Conservation (phyloP, 2,329 filamentous ascomycete species). For the Pyrenophora tritici-repentis region DNA sequence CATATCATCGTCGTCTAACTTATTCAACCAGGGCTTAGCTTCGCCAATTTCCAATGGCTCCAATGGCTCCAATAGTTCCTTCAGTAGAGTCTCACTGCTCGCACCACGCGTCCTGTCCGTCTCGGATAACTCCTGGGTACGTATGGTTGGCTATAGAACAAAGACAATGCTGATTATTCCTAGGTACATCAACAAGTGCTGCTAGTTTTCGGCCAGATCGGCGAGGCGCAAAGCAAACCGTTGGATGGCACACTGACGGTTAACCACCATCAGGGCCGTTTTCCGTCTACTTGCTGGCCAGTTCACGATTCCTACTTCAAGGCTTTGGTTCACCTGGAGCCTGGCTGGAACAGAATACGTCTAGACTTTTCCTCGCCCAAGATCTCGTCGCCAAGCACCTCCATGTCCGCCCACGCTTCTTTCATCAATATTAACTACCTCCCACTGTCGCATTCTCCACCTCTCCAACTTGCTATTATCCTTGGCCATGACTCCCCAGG, state of each 20-base stretch:
- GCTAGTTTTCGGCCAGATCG: conserved; percentile 79
- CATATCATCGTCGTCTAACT: conserved; percentile 4
- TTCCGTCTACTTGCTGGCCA: conserved; percentile 83
- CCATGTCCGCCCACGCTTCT: conserved; percentile 74
- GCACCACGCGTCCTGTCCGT: conserved; percentile 81
- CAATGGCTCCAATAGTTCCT: conserved; percentile 55
- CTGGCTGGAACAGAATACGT: conserved; percentile 84
- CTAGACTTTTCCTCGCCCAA: conserved; percentile 89
- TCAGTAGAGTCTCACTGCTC: conserved; percentile 72
- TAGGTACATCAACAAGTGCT: conserved; percentile 92
- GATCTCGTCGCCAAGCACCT: conserved; percentile 69
- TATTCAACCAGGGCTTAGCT: conserved; percentile 54
- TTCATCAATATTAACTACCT: conserved; percentile 86
- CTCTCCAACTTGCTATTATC: conserved; percentile 86
- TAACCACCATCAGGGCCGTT: conserved; percentile 80
- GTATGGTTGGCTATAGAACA: conserved; percentile 33
- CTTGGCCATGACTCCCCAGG: conserved; percentile 85
- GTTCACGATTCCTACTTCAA: conserved; percentile 92
- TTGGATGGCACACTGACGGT: conserved; percentile 81
- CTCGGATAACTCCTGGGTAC: conserved; percentile 81
- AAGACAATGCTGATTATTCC: conserved; percentile 19
- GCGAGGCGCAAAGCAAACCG: conserved; percentile 68
- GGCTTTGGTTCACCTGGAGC: conserved; percentile 84
- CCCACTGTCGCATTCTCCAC: conserved; percentile 75
- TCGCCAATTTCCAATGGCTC: conserved; percentile 48